Conservation (phyloP, 225 moss, liverwort and hornwort genomes). For the Bryoerythrophyllum caledonicum region DNA sequence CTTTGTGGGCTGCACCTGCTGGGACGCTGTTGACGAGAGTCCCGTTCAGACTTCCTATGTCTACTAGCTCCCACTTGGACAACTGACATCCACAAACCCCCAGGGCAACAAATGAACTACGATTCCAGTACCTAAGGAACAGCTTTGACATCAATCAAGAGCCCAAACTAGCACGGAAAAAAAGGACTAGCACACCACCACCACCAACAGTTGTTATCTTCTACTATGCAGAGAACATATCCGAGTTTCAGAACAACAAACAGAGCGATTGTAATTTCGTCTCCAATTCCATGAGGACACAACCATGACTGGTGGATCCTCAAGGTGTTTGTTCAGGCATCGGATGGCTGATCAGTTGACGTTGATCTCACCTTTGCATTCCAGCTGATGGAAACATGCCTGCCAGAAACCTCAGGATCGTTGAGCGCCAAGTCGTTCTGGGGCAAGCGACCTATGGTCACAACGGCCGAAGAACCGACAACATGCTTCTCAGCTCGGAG, state of each 20-base stretch:
- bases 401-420: conserved; percentile 81
- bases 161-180: background rate
- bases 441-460: conserved; percentile 69
- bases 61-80: conserved; percentile 79
- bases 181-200: background rate
- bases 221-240: background rate
- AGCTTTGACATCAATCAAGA: background rate
- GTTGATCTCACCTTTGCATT: conserved; percentile 56
- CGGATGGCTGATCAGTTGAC: background rate
- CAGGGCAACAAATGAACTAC: background rate
- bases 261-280: background rate
- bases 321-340: background rate
- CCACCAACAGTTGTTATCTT: background rate
- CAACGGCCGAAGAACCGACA: conserved; percentile 36
- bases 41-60: conserved; percentile 86
- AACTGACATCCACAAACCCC: conserved; percentile 41
- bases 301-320: background rate
- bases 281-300: background rate
- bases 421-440: conserved; percentile 72
- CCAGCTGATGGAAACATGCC: conserved; percentile 81
- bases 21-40: conserved; percentile 63
- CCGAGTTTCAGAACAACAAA: background rate
- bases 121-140: background rate
- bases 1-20: conserved; percentile 52
- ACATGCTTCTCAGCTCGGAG: conserved; percentile 56